Percentiles rank a stretch among this genome's conserved stretches.
These are phyloP conservation scores for Isatis tinctoria DNA, from an alignment of 345 rosid species.

Conservation along the genomic window DNA sequence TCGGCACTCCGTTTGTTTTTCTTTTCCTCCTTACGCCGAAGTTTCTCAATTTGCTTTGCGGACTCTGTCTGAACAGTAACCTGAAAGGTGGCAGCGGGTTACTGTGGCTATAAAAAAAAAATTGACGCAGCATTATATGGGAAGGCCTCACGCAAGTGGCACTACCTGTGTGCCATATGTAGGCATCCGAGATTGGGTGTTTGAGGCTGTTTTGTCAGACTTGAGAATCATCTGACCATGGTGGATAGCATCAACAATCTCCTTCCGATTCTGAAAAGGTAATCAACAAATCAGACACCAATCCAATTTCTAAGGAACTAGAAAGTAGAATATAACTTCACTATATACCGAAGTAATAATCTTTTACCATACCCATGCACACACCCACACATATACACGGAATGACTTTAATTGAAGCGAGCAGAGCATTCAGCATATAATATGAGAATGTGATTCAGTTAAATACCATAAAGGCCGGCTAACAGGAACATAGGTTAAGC, in stretches of 20 bases:
- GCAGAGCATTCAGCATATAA: background rate
- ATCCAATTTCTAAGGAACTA: background rate
- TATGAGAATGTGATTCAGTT: background rate
- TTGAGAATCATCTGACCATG: conserved; percentile 66
- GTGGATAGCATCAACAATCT: conserved; percentile 86
- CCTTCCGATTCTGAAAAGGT: conserved; percentile 73
- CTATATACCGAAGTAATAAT: background rate
- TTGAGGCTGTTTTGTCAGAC: conserved; percentile 65
- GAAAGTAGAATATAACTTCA: conserved; percentile 8
- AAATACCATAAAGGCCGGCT: background rate
- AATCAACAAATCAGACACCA: conserved; percentile 17
- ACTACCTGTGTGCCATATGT: conserved; percentile 95
- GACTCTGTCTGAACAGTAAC: conserved; percentile 95
- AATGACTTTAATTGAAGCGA: background rate
- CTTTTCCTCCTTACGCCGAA: conserved; percentile 96
- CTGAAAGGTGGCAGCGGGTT: conserved; percentile 38
- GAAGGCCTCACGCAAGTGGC: conserved; percentile 11
- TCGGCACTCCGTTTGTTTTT: conserved; percentile 72
- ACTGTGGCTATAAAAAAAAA: background rate
- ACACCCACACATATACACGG: background rate
- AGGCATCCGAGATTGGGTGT: conserved; percentile 76
- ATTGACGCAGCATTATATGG: background rate
- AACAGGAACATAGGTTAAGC: background rate
- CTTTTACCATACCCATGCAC: background rate
- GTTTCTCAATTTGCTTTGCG: conserved; percentile 84